Base-by-base conservation (phyloP, 2,329 filamentous ascomycete genomes). In the Xylaria sp. region DNA sequence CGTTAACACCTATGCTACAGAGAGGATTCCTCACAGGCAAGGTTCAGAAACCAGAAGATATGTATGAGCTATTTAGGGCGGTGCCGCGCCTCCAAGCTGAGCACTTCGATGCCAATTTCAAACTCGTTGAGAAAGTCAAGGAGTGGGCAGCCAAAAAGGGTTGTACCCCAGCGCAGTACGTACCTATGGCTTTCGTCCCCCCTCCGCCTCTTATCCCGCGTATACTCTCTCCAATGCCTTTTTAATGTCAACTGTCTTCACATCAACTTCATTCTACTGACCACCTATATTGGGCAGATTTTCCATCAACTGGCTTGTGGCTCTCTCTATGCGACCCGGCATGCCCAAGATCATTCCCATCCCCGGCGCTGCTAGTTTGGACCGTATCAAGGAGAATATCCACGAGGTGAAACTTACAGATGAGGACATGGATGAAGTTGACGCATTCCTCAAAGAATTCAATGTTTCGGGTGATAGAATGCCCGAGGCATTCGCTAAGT, bases 271-370 rank as follows among this genome's bases (percentile, higher is more conserved):
- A 18, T 15, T 39, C 39, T 28, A 28, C 28, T 63, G 13, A 67
- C 31, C 9, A 15, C 4, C 12, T 13, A 6, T 37, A 10, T 13
- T n/a, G 31, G 15, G 13, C 1, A 67, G 65, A 15, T 72, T 74
- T 58, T 71, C 73, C n/a, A 71, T 74, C 52, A 73, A 72, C 50
- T 74, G 73, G 73, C 63, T 74, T 1, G 69, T 69, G 31, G 62
- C 70, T 9, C 72, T 73, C 15, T 73, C 72, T 7, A 76, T 76
- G 46, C 78, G 77, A 58, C 77, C 81, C 15, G 82, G 81, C 13
- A 72, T 82, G 77, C 80, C 81, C 31, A 68, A 71, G 9, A 81
- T 87, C 54, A 81, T 88, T 56, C 85, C 86, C 1, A 87, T 88
- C 57, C 86, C 86, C 0, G 85, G 85, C 3, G 81, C 85, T 7